A percentile compares a stretch with the other conserved stretches of the same genome.
Conservation (phyloP, 352 stramenopile species). For the Globisporangium cylindrosporum region DNA sequence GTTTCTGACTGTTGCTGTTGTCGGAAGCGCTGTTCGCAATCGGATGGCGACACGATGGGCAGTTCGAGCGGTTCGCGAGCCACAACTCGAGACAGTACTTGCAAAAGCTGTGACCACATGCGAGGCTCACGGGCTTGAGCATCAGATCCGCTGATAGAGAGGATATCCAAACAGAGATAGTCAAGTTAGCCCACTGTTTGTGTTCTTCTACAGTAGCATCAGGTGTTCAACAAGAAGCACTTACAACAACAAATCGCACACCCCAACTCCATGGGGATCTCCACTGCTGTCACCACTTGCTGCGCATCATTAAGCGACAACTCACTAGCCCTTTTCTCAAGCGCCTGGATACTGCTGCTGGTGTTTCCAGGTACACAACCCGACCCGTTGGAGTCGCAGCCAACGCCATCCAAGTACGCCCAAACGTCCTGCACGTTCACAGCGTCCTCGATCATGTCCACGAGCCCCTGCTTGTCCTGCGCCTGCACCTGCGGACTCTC, state of each 20-base stretch:
- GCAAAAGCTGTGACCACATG: constrained; percentile 49
- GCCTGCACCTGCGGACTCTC: constrained; percentile 12
- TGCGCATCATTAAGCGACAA: neutral
- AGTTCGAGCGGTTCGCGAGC: constrained; percentile 34
- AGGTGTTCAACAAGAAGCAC: constrained; percentile 6
- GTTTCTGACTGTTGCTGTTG: neutral
- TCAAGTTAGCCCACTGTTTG: neutral
- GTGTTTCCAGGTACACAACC: neutral
- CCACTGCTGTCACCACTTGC: neutral
- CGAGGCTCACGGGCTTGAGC: constrained; percentile 37
- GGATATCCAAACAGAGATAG: neutral
- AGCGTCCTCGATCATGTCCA: constrained; percentile 19
- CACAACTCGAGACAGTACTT: constrained; percentile 41
- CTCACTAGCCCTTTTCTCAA: neutral
- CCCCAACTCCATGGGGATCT: constrained; percentile 29
- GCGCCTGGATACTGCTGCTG: neutral
- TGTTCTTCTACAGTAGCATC: neutral
- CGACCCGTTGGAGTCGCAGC: neutral
- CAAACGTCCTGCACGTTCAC: constrained; percentile 15
- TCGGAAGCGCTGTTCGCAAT: neutral
- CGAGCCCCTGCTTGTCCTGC: constrained; percentile 15
- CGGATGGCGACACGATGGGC: constrained; percentile 34
- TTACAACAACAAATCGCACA: constrained; percentile 45
- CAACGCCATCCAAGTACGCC: constrained; percentile 7
- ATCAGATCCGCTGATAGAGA: constrained; percentile 35